Percentiles rank a stretch among this genome's conserved stretches.
These are phyloP conservation scores for Ascocoryne sarcoides DNA, from an alignment of 2,329 filamentous ascomycete genomes.

Conservation along the genomic window DNA sequence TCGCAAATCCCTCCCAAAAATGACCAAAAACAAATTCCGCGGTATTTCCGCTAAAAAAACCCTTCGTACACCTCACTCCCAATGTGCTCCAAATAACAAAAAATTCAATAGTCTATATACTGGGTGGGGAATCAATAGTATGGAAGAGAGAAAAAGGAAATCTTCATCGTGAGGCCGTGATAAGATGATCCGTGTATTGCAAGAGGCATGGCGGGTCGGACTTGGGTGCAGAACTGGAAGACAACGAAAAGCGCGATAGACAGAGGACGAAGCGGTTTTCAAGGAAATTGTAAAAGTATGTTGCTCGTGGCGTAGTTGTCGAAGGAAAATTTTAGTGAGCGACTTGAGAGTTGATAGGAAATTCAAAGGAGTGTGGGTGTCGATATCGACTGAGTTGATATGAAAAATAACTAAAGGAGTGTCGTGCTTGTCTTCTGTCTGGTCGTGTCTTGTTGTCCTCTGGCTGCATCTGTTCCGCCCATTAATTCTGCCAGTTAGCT, in stretches of 20 bases:
- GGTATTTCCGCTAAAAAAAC: too few species aligned
- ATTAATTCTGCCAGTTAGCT: slow-evolving; percentile 5
- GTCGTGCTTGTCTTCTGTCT: slow-evolving; percentile 25
- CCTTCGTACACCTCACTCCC: too few species aligned
- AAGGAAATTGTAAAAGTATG: slow-evolving; percentile 25
- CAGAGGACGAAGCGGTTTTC: slow-evolving; percentile 14
- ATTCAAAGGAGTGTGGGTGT: slow-evolving; percentile 28
- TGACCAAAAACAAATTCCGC: too few species aligned
- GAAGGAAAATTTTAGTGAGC: slow-evolving; percentile 17
- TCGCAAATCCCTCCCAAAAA: too few species aligned
- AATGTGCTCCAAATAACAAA: slow-evolving; percentile 3
- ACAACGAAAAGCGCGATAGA: not conserved
- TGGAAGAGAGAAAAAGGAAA: slow-evolving; percentile 10
- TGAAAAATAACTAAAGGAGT: slow-evolving; percentile 25
- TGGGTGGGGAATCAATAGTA: slow-evolving; percentile 14
- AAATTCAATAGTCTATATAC: slow-evolving; percentile 13
- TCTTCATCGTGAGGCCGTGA: slow-evolving; percentile 2
- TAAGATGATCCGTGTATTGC: too few species aligned
- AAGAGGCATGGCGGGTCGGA: too few species aligned
- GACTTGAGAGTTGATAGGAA: slow-evolving; percentile 16
- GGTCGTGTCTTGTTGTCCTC: slow-evolving; percentile 7
- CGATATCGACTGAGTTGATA: slow-evolving; percentile 18
- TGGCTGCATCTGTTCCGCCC: slow-evolving; percentile 2
- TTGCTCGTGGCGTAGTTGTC: too few species aligned
- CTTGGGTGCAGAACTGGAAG: too few species aligned